Base-by-base conservation (phyloP, 495 filamentous ascomycete genomes). In the Oleoguttula mirabilis region DNA sequence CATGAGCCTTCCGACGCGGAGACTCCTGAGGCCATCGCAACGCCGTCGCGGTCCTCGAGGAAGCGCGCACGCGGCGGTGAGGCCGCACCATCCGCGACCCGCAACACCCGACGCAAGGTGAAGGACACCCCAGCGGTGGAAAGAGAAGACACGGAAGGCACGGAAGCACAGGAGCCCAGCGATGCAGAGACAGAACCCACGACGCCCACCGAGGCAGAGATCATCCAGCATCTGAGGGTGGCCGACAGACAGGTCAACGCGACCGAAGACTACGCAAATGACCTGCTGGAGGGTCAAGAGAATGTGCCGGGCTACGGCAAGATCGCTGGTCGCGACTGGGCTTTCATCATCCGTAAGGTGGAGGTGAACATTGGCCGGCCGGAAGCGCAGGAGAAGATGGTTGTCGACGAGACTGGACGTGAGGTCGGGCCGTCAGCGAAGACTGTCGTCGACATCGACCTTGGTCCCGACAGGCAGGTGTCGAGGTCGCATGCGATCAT, bases 261-360 rank as follows among this genome's bases (percentile, higher is more conserved):
- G 10, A 75, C 76, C 46, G 70, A 68, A 51, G 79, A 92, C 50
- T 76, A 83, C 56, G 69, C 78, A 34, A 93, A 84, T 57, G 62
- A 67, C 40, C 68, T 84, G 42, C 75, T 80, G 48, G 79, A 80
- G 57, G 68, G 70, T 37, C 76, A 83, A 47, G 78, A 79, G 40
- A 80, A 78, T 21, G 79, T 87, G 51, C 76, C 80, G 54, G 90
- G 92, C 15, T 98, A 88, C 60, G 90, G 90, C 12, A 94, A 94
- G 63, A 81, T 98, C 47, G 78, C 85, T 27, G 90, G 87, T 24
- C 72, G 76, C 41, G 80, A 85, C 54, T 98, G 90, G 90, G 94
- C 88, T 8, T 98, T 84, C 62, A 95, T 87, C 59, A 77, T 96
- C 48, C 82, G 80, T 48, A 76, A 75, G 21, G 70, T 87, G 34